These are phyloP conservation scores for Russula emetica DNA, from an alignment of 768 basidiomycete genomes.

Conservation along the genomic window DNA sequence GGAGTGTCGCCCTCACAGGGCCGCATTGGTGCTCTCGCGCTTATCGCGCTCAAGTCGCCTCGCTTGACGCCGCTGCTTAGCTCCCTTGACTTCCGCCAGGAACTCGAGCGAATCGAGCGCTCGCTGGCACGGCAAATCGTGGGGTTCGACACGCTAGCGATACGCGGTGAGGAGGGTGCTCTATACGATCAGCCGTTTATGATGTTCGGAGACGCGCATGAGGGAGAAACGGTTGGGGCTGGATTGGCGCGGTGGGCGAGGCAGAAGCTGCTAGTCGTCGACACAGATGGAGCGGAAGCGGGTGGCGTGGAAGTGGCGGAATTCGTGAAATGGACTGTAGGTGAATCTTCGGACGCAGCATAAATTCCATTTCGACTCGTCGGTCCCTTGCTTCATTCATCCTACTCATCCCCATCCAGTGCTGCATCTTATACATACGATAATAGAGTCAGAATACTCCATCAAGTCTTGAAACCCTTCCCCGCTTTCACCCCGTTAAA, in stretches of 20 bases:
- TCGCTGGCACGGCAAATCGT: constrained; percentile 26
- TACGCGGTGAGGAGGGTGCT: constrained; percentile 22
- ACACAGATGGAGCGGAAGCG: constrained; percentile 17
- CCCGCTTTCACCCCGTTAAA: background rate
- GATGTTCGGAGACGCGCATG: constrained; percentile 20
- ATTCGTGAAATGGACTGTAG: constrained; percentile 26
- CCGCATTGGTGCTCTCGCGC: constrained; percentile 24
- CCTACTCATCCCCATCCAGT: too few relatives aligned
- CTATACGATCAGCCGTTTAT: constrained; percentile 27
- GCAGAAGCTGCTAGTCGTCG: constrained; percentile 17
- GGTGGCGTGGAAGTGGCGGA: constrained; percentile 38
- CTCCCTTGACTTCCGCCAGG: constrained; percentile 15
- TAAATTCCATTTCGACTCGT: background rate
- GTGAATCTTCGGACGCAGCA: constrained; percentile 3
- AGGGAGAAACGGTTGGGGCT: constrained; percentile 24
- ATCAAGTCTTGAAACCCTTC: background rate
- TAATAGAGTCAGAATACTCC: background rate
- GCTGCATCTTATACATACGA: background rate
- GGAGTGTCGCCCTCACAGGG: constrained; percentile 18
- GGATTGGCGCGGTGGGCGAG: constrained; percentile 25
- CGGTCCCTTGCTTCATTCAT: background rate
- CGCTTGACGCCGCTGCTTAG: constrained; percentile 14
- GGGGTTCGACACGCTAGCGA: constrained; percentile 23
- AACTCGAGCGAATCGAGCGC: constrained; percentile 26
- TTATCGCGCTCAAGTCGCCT: constrained; percentile 25